Evolutionary conservation across 495 filamentous ascomycete genomes (phyloP).

Genomic region (Corynascus novoguineensis): DNA sequence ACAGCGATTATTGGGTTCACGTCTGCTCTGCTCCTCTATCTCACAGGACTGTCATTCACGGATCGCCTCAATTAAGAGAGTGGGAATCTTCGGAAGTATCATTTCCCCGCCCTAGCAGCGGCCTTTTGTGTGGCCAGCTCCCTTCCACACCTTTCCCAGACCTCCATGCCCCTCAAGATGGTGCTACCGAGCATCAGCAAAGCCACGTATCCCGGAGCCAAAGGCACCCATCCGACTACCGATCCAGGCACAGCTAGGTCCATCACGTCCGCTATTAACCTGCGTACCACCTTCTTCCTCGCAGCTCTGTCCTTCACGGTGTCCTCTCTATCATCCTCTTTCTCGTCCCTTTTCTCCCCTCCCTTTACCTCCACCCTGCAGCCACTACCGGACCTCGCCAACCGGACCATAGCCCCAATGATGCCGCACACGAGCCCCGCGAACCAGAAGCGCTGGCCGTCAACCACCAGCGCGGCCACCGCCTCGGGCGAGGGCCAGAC

Average conservation of each 20-base stretch:
- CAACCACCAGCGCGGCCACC: slow-evolving; percentile 31
- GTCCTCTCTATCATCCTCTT: not conserved
- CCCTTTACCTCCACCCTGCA: slow-evolving; percentile 1
- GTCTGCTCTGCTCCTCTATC: too few relatives aligned
- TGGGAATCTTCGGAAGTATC: not conserved
- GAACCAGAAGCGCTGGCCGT: slow-evolving; percentile 63
- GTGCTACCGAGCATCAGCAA: slow-evolving; percentile 54
- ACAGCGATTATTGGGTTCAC: too few relatives aligned
- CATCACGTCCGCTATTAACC: slow-evolving; percentile 48
- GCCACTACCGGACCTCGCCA: slow-evolving; percentile 1
- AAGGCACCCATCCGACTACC: slow-evolving; percentile 51
- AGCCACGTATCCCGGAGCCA: slow-evolving; percentile 42
- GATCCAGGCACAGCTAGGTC: slow-evolving; percentile 53
- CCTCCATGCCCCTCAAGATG: slow-evolving; percentile 48
- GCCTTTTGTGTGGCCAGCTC: slow-evolving; percentile 20
- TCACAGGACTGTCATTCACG: too few relatives aligned
- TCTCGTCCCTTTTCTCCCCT: not conserved
- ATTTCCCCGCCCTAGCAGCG: not conserved
- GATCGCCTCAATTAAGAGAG: too few relatives aligned
- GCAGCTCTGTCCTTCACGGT: slow-evolving; percentile 3
- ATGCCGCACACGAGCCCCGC: slow-evolving; percentile 44
- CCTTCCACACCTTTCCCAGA: slow-evolving; percentile 50
- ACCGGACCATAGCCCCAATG: slow-evolving; percentile 16
- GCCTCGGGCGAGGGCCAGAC: slow-evolving; percentile 27
- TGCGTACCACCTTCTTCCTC: slow-evolving; percentile 26